Base-by-base conservation (phyloP, 129 eudicot species). In the Centaurea solstitialis region DNA sequence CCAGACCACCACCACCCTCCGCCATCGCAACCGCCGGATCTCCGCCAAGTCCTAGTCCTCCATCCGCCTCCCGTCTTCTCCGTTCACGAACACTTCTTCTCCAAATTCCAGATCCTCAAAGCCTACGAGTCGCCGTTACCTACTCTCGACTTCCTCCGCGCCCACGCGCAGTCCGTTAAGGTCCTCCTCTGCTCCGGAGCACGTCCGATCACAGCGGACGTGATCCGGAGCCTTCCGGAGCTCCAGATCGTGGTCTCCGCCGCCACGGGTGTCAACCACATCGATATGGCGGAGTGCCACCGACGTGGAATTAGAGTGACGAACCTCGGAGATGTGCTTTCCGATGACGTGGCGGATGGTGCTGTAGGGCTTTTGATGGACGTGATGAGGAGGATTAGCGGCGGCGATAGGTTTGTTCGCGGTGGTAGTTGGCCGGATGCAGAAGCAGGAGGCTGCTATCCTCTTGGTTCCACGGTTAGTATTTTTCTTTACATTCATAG, bases 281-380 rank as follows among this genome's bases (percentile, higher is more conserved):
- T 53, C 21, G 64, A 53, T 53, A 4, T 53, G 64, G 64, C 64
- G 21, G 64, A 53, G 64, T 53, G 64, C n/a, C 21, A 7, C 21
- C 64, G 64, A 2, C 64, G 21, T 17, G 64, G 64, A 53, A 53
- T 53, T 53, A 53, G 45, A 77, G 85, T 82, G 15, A 67, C 85
- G 7, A 82, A 81, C 43, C 15, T 69, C 4, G 80, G 75, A 8
- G 84, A 81, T 81, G 15, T n/a, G 80, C 65, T 74, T 74, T 74
- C 84, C 6, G 84, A 81, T 81, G 84, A 82, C 68, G 81, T 82
- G 1, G 85, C 81, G 24, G 81, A 82, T 35, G 85, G 13, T 9
- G 80, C 84, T n/a, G 80, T 81, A 6, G 84, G 80, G 5, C 75
- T 81, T 21, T 65, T 81, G 69, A 66, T 81, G n/a, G 84, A 75